Base-by-base conservation (phyloP, 2,329 filamentous ascomycete species). In the Arthrobotrys iridis region DNA sequence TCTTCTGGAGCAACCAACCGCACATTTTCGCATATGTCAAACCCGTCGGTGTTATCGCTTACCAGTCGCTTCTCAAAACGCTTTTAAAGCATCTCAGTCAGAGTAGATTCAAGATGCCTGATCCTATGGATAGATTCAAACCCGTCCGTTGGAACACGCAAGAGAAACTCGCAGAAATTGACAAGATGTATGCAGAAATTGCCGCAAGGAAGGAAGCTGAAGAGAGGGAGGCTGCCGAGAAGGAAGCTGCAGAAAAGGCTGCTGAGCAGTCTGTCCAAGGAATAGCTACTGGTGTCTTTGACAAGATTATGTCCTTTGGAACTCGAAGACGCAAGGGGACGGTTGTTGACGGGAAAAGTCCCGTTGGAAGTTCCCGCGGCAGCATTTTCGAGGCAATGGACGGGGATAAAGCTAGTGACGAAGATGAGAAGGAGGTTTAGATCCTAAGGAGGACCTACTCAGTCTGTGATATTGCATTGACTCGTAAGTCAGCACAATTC, bases 1-100 rank as follows among this genome's bases (percentile, higher is more conserved):
- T 74, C 10, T 74, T 62, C 46, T 67, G 70, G 70, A 67, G 52
- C 37, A 67, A 74, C 45, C 70, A 74, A 43, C 33, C 26, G 1
- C 43, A 33, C 13, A 74, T 74, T 4, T 48, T 48, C 15, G 70
- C 70, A 2, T 57, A 74, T 33, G 45, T 67, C 37, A 62, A 67
- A 41, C 70, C 70, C 2, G 48, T 74, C 22, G 70, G 70, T 40
- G 55, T 67, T 10, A 58, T 74, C 37, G 22, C 62, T 4, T 62
- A 74, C 22, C 62, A 62, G 26, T 13, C 55, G 15, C 30, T 74
- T 8, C 55, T 67, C 33, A 45, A 57, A 4, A 37, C 35, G 7
- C 15, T 67, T 28, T 41, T 74, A 13, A 50, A 35, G 6, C 6
- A 62, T 52, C n/a, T 74, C 3, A 67, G 62, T 30, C 52, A 59